Conservation (phyloP, 139 green algal genomes). For the Microglena sp. region DNA sequence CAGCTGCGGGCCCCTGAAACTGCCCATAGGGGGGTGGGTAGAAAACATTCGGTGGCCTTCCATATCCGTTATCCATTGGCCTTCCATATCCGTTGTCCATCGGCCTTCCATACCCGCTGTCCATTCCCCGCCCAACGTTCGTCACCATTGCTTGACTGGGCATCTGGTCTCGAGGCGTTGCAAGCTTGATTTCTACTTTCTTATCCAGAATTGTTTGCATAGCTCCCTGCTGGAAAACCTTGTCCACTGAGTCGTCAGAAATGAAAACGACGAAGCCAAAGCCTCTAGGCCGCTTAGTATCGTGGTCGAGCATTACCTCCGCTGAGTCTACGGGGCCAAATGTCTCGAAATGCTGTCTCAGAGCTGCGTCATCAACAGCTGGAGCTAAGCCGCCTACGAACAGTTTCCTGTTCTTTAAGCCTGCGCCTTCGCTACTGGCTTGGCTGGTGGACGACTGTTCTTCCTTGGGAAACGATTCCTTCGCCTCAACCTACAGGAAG, state of each 20-base stretch:
- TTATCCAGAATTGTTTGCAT: conserved; percentile 93
- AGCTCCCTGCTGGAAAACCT: conserved; percentile 62
- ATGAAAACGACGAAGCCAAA: conserved; percentile 96
- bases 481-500: conserved; percentile 83
- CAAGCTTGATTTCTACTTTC: conserved; percentile 86
- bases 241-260: conserved; percentile 78
- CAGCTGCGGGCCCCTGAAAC: too few species aligned
- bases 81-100: too few species aligned
- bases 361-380: conserved; percentile 68
- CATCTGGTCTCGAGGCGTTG: conserved; percentile 81
- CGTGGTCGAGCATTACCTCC: conserved; percentile 95
- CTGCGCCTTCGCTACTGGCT: conserved; percentile 11
- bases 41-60: too few species aligned
- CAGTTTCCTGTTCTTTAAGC: conserved; percentile 61
- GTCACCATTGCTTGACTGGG: too few species aligned
- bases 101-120: too few species aligned
- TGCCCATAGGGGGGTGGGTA: too few species aligned
- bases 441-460: conserved; percentile 30
- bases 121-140: too few species aligned
- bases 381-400: conserved; percentile 91
- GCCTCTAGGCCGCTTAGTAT: conserved; percentile 81
- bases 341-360: conserved; percentile 62
- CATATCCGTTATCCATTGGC: too few species aligned
- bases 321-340: conserved; percentile 77
- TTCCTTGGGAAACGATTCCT: conserved; percentile 90